Evolutionary conservation across 805 yeast genomes (phyloP).

Genomic region (Helenozyma baotianmanensis): DNA sequence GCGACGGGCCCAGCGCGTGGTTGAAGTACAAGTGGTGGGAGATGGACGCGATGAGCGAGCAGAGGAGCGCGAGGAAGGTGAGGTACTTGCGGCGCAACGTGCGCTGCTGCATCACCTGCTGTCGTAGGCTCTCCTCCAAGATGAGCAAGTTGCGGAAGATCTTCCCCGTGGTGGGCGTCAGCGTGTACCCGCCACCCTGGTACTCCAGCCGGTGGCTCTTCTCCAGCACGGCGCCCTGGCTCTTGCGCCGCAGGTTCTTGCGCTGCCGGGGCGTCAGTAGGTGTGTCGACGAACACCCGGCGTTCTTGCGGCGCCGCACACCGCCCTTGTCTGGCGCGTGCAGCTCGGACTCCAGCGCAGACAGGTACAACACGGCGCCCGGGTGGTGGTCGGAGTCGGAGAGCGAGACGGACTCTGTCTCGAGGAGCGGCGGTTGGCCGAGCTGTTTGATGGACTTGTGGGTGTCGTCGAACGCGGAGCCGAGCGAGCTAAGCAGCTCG

Average conservation of each 20-base stretch:
- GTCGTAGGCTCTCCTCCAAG: slow-evolving; percentile 79
- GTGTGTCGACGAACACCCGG: slow-evolving; percentile 1
- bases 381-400: background rate
- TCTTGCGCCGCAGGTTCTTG: slow-evolving; percentile 11
- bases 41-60: slow-evolving; percentile 37
- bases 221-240: slow-evolving; percentile 14
- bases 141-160: slow-evolving; percentile 78
- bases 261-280: slow-evolving; percentile 6
- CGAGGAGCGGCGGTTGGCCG: too few relatives aligned
- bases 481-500: too few relatives aligned
- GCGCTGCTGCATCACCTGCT: slow-evolving; percentile 72
- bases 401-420: too few relatives aligned
- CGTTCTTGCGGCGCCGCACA: slow-evolving; percentile 4
- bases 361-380: slow-evolving; percentile 11
- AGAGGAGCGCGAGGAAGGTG: slow-evolving; percentile 42
- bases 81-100: slow-evolving; percentile 59
- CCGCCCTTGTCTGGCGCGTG: slow-evolving; percentile 7
- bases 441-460: too few relatives aligned
- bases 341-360: slow-evolving; percentile 17
- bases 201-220: slow-evolving; percentile 13
- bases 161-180: slow-evolving; percentile 55
- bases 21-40: slow-evolving; percentile 34
- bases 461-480: too few relatives aligned
- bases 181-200: slow-evolving; percentile 16
- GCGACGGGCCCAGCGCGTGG: slow-evolving; percentile 18